Base-by-base conservation (phyloP, 2,329 filamentous ascomycete species). In the Cephalotrichum gorgonifer region DNA sequence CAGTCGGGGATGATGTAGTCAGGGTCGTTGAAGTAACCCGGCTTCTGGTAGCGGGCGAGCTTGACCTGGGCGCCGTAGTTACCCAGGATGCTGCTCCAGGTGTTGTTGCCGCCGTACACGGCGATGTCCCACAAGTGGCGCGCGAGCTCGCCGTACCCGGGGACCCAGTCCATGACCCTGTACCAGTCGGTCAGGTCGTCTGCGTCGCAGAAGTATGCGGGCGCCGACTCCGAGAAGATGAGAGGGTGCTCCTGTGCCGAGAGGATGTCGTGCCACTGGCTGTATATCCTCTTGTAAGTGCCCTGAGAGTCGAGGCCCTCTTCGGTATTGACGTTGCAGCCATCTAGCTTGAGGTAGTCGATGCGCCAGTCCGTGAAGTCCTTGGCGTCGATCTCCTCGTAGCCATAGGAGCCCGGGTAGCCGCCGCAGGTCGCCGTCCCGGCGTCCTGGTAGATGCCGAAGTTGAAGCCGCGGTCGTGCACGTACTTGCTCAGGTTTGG, bases 61-160 rank as follows among this genome's bases (percentile, higher is more conserved):
- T 65, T 62, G 6, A 66, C 60, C 46, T 72, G 59, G 50, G 67
- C 68, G 31, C 62, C 62, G 50, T 74, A 74, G 53, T 75, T 75
- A 52, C 62, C 64, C 62, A 71, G 66, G 49, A 75, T 65, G 51
- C 69, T 72, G 28, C 68, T 62, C 72, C 72, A 75, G 5, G 66
- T 65, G 41, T 63, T 66, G 15, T 65, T 58, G 14, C 61, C 61
- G 41, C 55, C 59, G 52, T 70, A 73, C 1, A 65, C 66, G 23
- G 66, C 60, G 45, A 73, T 64, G 50, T 61, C 70, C 23, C 62
- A 57, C 3, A 67, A 72, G 52, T 73, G 70, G 4, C 70, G 62
- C 1, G 70, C 69, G 2, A 73, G 60, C 53, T 73, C 66, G 1
- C 69, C 68, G 39, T 60, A 67, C 2, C 53, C 48, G 1, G 63